Base-by-base conservation (phyloP, 345 rosid genomes). In the Linum trigynum region DNA sequence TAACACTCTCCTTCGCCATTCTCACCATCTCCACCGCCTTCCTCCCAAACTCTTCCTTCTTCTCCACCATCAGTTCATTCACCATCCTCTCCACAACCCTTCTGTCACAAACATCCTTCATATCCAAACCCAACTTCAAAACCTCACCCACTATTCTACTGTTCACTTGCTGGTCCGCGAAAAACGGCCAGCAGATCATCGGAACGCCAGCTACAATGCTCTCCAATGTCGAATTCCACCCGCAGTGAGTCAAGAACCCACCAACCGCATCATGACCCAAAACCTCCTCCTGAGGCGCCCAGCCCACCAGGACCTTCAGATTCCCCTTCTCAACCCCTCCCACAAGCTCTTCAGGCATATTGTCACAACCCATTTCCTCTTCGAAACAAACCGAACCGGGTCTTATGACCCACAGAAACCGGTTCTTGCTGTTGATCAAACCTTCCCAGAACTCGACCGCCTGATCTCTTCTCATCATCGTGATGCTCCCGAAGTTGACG, bases 211-310 rank as follows among this genome's bases (percentile, higher is more conserved):
- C 80, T 0, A 67, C 74, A 1, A 84, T 58, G 70, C 92, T 83
- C 73, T 91, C 98, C 68, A 89, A 12, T 0, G 89, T 88, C 0
- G 92, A 91, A 76, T 91, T 91, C 95, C 96, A 84, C 8, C 95
- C 90, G 56, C 80, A 75, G 37, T 87, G 95, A 1, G 95, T 87
- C 51, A 85, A 63, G 59, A 91, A 86, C 32, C 85, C 89, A 3
- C 85, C 89, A 0, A 81, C 42, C 0, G 96, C 82, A 4, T 36
- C 37, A 72, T 89, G 96, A 3, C 56, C 40, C 50, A 82, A 64
- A 6, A 80, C 86, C 71, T 82, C 75, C 32, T 82, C 83, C 55
- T 85, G 85, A 0, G 85, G 81, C 1, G 71, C 74, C 85, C 83
- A 82, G 7, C 58, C 63, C 38, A 17, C 38, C 38, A 59, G 8